Percentiles rank a stretch among this genome's conserved stretches.
phyloP scores from a whole-genome alignment of 495 filamentous ascomycete species.

The Aspergillus wentii region DNA sequence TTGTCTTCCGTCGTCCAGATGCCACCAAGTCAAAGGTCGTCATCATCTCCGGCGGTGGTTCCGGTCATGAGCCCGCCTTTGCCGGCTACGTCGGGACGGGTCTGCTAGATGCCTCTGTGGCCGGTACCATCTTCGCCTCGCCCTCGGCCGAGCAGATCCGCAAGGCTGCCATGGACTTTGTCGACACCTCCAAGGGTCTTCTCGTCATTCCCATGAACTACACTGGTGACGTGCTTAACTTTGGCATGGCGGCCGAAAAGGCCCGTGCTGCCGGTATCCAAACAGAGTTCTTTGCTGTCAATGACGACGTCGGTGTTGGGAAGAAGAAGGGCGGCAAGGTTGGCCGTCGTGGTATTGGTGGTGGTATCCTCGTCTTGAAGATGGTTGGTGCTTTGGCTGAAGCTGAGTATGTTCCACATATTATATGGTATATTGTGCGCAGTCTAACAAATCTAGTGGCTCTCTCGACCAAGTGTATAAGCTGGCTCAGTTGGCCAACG shows the following conservation, averaged over 20 bases:
- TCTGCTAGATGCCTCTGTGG: conserved; percentile 79
- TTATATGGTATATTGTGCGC: not conserved
- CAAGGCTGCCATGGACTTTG: conserved; percentile 64
- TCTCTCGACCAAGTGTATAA: conserved; percentile 61
- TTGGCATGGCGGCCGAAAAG: conserved; percentile 92
- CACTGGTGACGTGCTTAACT: conserved; percentile 82
- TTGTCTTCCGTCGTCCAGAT: conserved; percentile 72
- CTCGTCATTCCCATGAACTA: conserved; percentile 66
- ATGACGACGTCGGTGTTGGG: conserved; percentile 94
- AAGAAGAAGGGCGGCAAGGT: conserved; percentile 81
- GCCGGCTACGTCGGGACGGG: conserved; percentile 66
- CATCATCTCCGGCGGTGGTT: conserved; percentile 84
- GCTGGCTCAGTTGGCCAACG: conserved; percentile 65
- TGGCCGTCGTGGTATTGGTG: conserved; percentile 84
- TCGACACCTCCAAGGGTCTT: conserved; percentile 67
- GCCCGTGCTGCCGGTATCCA: conserved; percentile 73
- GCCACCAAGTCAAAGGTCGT: conserved; percentile 57
- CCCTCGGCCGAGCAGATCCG: conserved; percentile 86
- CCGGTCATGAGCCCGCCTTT: conserved; percentile 91
- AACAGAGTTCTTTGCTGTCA: conserved; percentile 91
- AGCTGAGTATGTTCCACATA: conserved; percentile 47
- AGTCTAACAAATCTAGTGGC: conserved; percentile 19
- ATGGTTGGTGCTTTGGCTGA: conserved; percentile 82
- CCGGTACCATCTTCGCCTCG: conserved; percentile 90
- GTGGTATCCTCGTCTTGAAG: conserved; percentile 86